Evolutionary conservation across 495 filamentous ascomycete genomes (phyloP).

Genomic region (Extremus antarcticus): DNA sequence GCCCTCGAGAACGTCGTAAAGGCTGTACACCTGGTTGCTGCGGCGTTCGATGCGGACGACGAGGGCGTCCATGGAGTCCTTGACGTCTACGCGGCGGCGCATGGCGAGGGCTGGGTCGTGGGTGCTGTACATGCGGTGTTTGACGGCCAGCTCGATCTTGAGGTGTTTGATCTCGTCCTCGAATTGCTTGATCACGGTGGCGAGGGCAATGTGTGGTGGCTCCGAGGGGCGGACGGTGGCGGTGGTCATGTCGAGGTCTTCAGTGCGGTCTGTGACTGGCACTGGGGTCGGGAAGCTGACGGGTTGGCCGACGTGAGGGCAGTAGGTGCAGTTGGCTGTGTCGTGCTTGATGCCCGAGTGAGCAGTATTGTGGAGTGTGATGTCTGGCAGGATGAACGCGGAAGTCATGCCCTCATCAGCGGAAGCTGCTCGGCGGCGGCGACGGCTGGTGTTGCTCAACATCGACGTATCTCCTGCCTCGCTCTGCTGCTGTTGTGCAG

Average conservation of each 20-base stretch:
- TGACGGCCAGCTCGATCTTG: constrained; percentile 50
- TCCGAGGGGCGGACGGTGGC: constrained; percentile 69
- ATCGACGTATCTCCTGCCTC: neutral
- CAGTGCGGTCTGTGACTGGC: constrained; percentile 57
- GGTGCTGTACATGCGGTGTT: constrained; percentile 51
- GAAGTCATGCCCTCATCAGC: constrained; percentile 67
- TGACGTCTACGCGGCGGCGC: constrained; percentile 53
- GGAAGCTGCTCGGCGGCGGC: constrained; percentile 30
- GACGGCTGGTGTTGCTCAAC: constrained; percentile 25
- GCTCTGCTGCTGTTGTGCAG: neutral
- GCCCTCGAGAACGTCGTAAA: constrained; percentile 85
- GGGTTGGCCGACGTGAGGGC: constrained; percentile 37
- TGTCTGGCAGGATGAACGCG: constrained; percentile 65
- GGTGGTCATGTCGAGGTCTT: constrained; percentile 41
- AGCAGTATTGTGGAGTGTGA: constrained; percentile 34
- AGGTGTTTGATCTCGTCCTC: constrained; percentile 76
- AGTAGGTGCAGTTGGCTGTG: constrained; percentile 62
- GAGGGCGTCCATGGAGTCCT: constrained; percentile 53
- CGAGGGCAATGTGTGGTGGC: constrained; percentile 63
- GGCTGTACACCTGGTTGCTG: constrained; percentile 75
- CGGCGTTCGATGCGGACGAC: constrained; percentile 60
- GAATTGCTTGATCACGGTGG: constrained; percentile 65
- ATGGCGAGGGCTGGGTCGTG: constrained; percentile 60
- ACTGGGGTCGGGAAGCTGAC: constrained; percentile 31
- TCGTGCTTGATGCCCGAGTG: constrained; percentile 37